These are phyloP conservation scores for Hyaloperonospora arabidopsidis DNA, from an alignment of 352 stramenopile genomes.

Conservation along the genomic window DNA sequence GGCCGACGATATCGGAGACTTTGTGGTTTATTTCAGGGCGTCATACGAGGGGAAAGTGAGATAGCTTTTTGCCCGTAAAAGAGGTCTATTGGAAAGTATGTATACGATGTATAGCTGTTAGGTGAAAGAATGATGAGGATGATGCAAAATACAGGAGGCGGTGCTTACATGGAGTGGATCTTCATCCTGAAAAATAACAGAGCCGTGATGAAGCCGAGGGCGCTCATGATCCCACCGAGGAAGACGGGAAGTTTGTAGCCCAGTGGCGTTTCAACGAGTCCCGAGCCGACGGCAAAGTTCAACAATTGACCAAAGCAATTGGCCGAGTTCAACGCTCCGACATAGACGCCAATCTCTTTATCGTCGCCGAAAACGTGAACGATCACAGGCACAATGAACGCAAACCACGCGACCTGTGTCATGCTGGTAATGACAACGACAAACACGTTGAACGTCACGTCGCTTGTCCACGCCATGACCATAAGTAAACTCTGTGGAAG, in stretches of 20 bases:
- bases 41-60: no score
- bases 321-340: slow-evolving; percentile 28
- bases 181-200: slow-evolving; percentile 31
- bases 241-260: slow-evolving; percentile 31
- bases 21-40: no score
- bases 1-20: no score
- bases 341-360: slow-evolving; percentile 29
- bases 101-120: no score
- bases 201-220: slow-evolving; percentile 20
- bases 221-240: slow-evolving; percentile 23
- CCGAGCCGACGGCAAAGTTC: slow-evolving; percentile 25
- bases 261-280: slow-evolving; percentile 24
- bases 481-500: slow-evolving; percentile 35
- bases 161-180: slow-evolving; percentile 26
- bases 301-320: slow-evolving; percentile 30
- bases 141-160: no score
- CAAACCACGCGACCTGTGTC: slow-evolving; percentile 24
- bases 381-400: slow-evolving; percentile 26
- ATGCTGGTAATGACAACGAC: slow-evolving; percentile 36
- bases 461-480: slow-evolving; percentile 24
- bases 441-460: slow-evolving; percentile 24
- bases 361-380: slow-evolving; percentile 29
- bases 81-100: no score
- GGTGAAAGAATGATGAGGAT: no score
- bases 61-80: no score